Base-by-base conservation (phyloP, 441 rosid genomes). In the Aleurites moluccanus region DNA sequence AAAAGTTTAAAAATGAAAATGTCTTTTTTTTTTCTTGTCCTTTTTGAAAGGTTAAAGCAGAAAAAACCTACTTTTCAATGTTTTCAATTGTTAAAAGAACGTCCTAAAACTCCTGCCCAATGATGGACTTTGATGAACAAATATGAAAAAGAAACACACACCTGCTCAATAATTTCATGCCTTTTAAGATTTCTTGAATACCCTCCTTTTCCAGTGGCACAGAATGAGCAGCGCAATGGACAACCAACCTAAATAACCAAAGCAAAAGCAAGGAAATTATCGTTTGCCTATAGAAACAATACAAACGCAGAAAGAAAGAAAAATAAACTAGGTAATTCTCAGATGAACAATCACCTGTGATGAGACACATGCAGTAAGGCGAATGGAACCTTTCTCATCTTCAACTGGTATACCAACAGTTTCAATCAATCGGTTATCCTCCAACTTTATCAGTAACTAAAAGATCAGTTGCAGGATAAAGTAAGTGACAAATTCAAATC, bases 141-240 rank as follows among this genome's bases (percentile, higher is more conserved):
- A 65, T 33, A 75, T 3, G 68, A 44, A 42, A 80, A 65, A 80
- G 71, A 70, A 55, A 60, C n/a, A 75, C 66, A 61, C 21, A 92
- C 98, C 97, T 96, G 99, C 85, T 92, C 97, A 70, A 92, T 78
- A 73, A 95, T 92, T 80, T 93, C 99, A 80, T 95, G 99, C 68
- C 90, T 77, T 57, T 81, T 76, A 75, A 95, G 99, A 84, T 95
- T 95, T 79, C 99, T 89, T 52, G 96, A 91, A 80, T 80, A 95
- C 25, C 97, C 99, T 63, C 99, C 99, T 83, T 90, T 95, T 62
- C 98, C 99, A 40, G 99, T 93, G 75, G 99, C 97, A 86, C 98
- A 93, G 79, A 95, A 95, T 21, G 97, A 95, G 84, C 98, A 90
- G 53, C 88, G 92, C 79, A 95, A 83, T 0, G 98, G 97, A 82